Percentiles rank a stretch among this genome's conserved stretches.
phyloP scores from a whole-genome alignment of 331 rosid genomes.

The Prunus yedoensis region DNA sequence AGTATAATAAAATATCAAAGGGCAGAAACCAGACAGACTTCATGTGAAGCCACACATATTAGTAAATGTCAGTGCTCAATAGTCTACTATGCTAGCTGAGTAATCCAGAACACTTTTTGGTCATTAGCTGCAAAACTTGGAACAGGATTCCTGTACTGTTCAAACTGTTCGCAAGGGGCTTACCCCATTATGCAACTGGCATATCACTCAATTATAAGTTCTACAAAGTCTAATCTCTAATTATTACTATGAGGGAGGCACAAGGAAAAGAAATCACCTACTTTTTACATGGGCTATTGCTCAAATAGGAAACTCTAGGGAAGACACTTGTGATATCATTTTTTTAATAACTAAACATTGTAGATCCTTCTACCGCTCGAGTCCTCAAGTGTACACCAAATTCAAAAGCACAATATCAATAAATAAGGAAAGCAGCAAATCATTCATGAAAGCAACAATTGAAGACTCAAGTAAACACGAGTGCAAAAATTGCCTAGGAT shows the following conservation, averaged over 20 bases:
- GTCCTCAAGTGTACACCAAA: not conserved
- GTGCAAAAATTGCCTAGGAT: not conserved
- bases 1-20: not conserved
- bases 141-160: not conserved
- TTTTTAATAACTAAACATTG: not conserved
- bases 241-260: not conserved
- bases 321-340: conserved; percentile 4
- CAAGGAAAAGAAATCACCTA: not conserved
- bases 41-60: not conserved
- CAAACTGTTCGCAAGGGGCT: not conserved
- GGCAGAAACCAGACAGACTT: conserved; percentile 3
- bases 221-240: not conserved
- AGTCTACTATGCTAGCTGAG: not conserved
- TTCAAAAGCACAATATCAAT: not conserved
- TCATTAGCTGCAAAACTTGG: not conserved
- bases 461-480: not conserved
- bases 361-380: not conserved
- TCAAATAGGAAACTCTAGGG: not conserved
- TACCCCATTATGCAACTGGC: not conserved
- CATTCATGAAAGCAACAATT: not conserved
- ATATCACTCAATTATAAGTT: not conserved
- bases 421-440: not conserved
- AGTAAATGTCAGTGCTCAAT: not conserved
- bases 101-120: not conserved
- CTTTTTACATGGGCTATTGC: not conserved